These are phyloP conservation scores for Phalaenopsis hybrid DNA, from an alignment of 116 monocot genomes.

Conservation along the genomic window DNA sequence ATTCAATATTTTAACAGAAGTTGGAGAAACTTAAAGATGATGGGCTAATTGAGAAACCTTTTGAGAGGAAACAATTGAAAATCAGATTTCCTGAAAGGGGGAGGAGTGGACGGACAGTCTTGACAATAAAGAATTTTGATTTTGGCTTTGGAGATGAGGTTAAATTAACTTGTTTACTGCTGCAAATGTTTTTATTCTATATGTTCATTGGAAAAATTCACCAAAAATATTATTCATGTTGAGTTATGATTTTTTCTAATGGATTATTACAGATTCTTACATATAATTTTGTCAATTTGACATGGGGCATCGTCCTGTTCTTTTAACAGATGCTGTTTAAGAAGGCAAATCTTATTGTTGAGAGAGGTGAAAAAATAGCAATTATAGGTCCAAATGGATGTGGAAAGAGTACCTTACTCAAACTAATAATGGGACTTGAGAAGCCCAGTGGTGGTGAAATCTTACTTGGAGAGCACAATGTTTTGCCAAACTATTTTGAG, in stretches of 20 bases:
- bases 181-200: background rate
- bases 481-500: conserved; percentile 95
- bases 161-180: background rate
- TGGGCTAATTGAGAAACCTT: conserved; percentile 91
- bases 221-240: background rate
- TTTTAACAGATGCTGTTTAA: conserved; percentile 58
- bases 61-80: conserved; percentile 79
- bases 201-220: background rate
- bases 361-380: conserved; percentile 92
- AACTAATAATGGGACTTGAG: conserved; percentile 81
- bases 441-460: conserved; percentile 73
- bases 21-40: conserved; percentile 79
- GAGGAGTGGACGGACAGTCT: conserved; percentile 78
- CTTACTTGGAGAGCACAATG: conserved; percentile 83
- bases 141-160: conserved; percentile 84
- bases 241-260: background rate
- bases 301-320: background rate
- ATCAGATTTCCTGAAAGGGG: conserved; percentile 95
- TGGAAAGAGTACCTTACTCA: conserved; percentile 88
- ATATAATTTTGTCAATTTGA: background rate
- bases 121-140: conserved; percentile 66
- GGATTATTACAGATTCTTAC: background rate
- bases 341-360: conserved; percentile 72
- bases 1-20: conserved; percentile 51
- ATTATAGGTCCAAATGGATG: conserved; percentile 98